Conservation (phyloP, 352 stramenopile species). For the Phytopythium ostracodes region DNA sequence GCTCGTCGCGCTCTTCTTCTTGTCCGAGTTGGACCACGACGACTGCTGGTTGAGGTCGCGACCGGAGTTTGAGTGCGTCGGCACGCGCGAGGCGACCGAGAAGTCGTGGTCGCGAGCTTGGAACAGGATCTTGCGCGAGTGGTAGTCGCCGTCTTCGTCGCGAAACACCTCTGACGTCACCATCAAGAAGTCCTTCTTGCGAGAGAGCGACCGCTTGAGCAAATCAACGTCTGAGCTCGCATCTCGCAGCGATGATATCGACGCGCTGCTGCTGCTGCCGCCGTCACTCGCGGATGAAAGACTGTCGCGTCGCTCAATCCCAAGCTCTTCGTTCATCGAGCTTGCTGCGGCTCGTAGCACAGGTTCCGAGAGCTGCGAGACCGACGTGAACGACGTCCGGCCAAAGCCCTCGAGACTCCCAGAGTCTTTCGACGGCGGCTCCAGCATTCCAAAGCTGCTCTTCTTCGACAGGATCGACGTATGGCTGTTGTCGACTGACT, state of each 20-base stretch:
- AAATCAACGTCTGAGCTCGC: constrained; percentile 54
- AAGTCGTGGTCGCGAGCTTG: constrained; percentile 85
- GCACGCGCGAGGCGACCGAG: constrained; percentile 74
- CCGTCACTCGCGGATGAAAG: constrained; percentile 46
- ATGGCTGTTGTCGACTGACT: constrained; percentile 35
- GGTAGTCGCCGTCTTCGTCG: constrained; percentile 79
- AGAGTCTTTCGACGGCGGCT: constrained; percentile 26
- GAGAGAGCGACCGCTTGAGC: constrained; percentile 79
- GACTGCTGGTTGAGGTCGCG: constrained; percentile 45
- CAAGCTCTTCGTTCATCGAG: constrained; percentile 19
- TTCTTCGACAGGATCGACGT: constrained; percentile 38
- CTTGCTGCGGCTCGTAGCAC: constrained; percentile 17
- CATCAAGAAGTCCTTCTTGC: constrained; percentile 90
- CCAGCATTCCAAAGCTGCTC: constrained; percentile 34
- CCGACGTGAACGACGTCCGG: constrained; percentile 72
- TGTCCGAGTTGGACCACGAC: constrained; percentile 23
- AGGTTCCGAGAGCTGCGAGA: constrained; percentile 54
- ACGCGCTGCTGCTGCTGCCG: constrained; percentile 23
- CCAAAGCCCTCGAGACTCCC: constrained; percentile 55
- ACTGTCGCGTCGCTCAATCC: constrained; percentile 26
- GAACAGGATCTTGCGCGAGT: constrained; percentile 87
- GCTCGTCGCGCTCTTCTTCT: constrained; percentile 30
- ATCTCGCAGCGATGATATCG: constrained; percentile 18
- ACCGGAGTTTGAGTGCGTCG: constrained; percentile 63
- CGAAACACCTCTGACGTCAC: constrained; percentile 88